Evolutionary conservation across 805 yeast species (phyloP), one percentile per base, ranked within the genome.

Genomic region (Yamadazyma tumulicola): DNA sequence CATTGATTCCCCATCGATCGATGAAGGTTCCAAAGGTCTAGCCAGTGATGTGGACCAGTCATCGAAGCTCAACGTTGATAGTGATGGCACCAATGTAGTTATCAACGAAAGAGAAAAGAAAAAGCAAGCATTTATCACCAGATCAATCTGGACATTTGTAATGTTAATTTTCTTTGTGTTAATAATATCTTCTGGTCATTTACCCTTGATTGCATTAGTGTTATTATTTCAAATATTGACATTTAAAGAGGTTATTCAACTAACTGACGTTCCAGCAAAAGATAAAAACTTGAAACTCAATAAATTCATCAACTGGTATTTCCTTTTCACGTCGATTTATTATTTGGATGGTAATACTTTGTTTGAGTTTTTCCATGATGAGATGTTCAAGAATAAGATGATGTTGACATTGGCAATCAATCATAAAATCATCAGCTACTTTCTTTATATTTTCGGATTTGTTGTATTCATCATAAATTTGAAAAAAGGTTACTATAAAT

Each of bases 121-220:
- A 64, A 81, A 80, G 47, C 89, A 81, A 61, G 83, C 89, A 27
- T 88, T 93, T 52, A 56, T 88, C 30, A 85, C 88, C 17, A 77
- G 98, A 47, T 81, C 97, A 3, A 68, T 85, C 31, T 93, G 97
- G 97, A 85, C 97, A 0, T 59, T 93, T 49, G 87, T 93, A 12
- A 89, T 93, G 97, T 81, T 93, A 41, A 59, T 69, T 12, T 78
- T 77, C 5, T 83, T 88, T 59, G 77, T 86, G 41, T 61, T 73
- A 24, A 70, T 84, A 17, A 64, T 89, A 31, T 79, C 85, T 19
- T 75, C 89, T 7, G 98, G 98, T 26, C 97, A 89, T 54, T 64
- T 84, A 35, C 79, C 88, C 69, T 75, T 88, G 34, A 84, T 89
- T 39, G 57, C 75, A 5, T 66, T 85, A 39, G 87, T 91, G 31